Evolutionary conservation across 768 basidiomycete species (phyloP), one percentile per base, ranked within the genome.

Genomic region (Scleroderma bovista): DNA sequence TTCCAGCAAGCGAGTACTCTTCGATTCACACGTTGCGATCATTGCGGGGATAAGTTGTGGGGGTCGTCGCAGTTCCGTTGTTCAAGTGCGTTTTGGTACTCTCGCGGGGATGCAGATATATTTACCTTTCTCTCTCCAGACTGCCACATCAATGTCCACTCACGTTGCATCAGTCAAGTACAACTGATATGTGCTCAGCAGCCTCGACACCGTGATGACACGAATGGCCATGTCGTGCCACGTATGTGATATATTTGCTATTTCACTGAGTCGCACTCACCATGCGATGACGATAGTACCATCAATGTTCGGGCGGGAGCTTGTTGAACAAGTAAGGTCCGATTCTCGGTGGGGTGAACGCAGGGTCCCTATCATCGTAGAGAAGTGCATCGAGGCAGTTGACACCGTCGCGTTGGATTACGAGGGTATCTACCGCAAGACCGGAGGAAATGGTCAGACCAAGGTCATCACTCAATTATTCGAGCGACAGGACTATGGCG

Each of bases 11-110:
- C 90, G 55, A 95, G 84, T 59, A 80, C 93, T 24, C 72, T 98
- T 50, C 81, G 94, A 33, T 88, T 96, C 51, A 85, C 90, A 24
- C 79, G 90, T 37, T 99, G 96, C 63, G 96, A 98, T 60, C 86
- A 94, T 48, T 99, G 96, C 63, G 86, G 84, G 31, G 96, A 98
- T 63, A 99, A 98, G 74, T 84, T 98, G 84, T 99, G 94, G 93
- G 96, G 96, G 6, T 95, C 95, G 7, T 81, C 93, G n/a, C 93
- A 94, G 62, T 75, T 90, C 47, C 85, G 90, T 29, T 99, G 96
- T 64, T 79, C 84, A 56, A 76, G 95, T 93, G 62, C 63, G 91
- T 75, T 10, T 17, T 17, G 41, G 15, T 26, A 24, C 16, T 29
- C 24, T 16, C 5, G 24, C 24, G n/a, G 8, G 17, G 15, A 12